Conservation (phyloP, 345 rosid genomes). For the Brassica nigra region DNA sequence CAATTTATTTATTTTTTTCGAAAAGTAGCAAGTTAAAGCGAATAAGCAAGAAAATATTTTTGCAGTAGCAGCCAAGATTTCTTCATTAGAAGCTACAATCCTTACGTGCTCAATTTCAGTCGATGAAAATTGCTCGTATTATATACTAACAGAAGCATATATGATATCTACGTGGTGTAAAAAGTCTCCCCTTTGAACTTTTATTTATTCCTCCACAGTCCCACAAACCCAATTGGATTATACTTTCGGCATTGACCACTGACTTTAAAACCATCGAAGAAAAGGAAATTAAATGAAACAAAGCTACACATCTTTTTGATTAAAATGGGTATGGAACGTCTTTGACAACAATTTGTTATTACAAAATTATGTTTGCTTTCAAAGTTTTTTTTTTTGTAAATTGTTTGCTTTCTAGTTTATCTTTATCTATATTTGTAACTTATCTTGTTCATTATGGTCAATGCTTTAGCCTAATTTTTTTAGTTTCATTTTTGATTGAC, state of each 20-base stretch:
- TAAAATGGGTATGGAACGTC: background rate
- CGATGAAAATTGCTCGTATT: no score
- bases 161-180: background rate
- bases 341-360: background rate
- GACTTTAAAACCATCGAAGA: background rate
- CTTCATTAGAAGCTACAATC: no score
- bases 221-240: slow-evolving; percentile 7
- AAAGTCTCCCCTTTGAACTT: slow-evolving; percentile 6
- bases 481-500: background rate
- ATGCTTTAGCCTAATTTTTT: background rate
- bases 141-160: no score
- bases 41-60: background rate
- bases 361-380: background rate
- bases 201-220: background rate
- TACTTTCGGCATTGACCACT: background rate
- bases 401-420: background rate
- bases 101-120: no score
- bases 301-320: background rate
- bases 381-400: background rate
- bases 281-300: background rate
- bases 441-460: background rate
- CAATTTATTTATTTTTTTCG: background rate
- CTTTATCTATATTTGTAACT: background rate
- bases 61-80: no score
- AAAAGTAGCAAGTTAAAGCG: background rate